These are phyloP conservation scores for Fagus sylvatica DNA, from an alignment of 306 rosid genomes.

Conservation along the genomic window DNA sequence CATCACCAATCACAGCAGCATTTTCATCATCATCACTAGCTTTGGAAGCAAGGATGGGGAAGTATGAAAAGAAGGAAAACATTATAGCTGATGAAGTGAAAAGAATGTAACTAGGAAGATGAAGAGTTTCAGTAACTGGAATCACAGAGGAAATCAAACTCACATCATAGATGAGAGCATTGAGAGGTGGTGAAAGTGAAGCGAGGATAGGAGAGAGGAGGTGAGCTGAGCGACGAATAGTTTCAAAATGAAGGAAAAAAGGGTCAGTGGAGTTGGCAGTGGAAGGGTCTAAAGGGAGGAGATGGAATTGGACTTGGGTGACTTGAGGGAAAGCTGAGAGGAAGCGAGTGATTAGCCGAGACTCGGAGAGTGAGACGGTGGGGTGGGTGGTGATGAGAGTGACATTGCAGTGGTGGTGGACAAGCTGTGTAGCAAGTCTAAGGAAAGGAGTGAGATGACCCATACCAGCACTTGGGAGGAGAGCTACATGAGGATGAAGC, in stretches of 20 bases:
- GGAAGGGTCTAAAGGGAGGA: conserved; percentile 21
- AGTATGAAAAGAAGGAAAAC: conserved; percentile 41
- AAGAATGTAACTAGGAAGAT: conserved; percentile 41
- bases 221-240: conserved; percentile 43
- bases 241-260: conserved; percentile 35
- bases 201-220: conserved; percentile 45
- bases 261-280: conserved; percentile 39
- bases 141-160: conserved; percentile 38
- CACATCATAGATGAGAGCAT: conserved; percentile 48
- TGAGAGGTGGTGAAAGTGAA: conserved; percentile 46
- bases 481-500: conserved; percentile 40
- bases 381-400: conserved; percentile 53
- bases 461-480: conserved; percentile 61
- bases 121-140: conserved; percentile 17
- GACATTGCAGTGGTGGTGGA: conserved; percentile 33
- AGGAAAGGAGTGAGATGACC: conserved; percentile 58
- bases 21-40: not conserved
- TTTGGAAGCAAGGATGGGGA: conserved; percentile 12
- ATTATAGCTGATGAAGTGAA: conserved; percentile 46
- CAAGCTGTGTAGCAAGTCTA: conserved; percentile 37
- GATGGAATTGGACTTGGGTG: conserved; percentile 15
- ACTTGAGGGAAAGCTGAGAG: conserved; percentile 43
- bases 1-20: not conserved
- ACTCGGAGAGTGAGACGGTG: conserved; percentile 44
- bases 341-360: conserved; percentile 45